phyloP scores from a whole-genome alignment of 225 moss, liverwort and hornwort genomes.

The Pleurozium schreberi region DNA sequence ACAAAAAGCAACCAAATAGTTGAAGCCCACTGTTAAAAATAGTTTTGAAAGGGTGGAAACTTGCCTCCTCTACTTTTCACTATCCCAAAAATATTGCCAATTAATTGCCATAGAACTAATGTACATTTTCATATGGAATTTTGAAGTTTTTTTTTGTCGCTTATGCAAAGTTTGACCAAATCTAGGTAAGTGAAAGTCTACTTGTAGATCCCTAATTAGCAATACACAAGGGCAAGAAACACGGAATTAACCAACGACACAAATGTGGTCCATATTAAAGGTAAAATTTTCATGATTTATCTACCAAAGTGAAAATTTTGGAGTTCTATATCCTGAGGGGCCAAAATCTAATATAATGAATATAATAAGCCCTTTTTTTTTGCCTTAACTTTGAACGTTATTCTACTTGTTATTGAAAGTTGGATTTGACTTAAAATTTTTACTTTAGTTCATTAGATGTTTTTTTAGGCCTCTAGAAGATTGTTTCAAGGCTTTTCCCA shows the following conservation, averaged over 20 bases:
- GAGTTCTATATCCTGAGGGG: no score
- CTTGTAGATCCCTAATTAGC: rapidly evolving
- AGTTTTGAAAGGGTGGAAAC: rapidly evolving
- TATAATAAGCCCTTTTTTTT: no score
- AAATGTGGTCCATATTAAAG: neutral
- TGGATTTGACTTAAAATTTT: no score
- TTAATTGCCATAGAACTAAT: rapidly evolving
- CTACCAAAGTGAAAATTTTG: no score
- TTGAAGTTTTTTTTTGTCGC: rapidly evolving
- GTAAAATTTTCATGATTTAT: neutral
- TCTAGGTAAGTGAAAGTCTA: rapidly evolving
- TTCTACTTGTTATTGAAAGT: no score
- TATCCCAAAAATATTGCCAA: neutral
- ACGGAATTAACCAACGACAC: rapidly evolving
- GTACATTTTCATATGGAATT: neutral
- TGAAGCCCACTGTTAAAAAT: neutral
- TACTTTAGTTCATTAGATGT: no score
- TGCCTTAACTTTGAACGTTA: no score
- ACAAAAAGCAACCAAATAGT: neutral
- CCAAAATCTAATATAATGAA: no score
- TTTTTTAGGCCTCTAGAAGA: no score
- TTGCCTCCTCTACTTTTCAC: neutral
- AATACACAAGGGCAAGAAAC: neutral
- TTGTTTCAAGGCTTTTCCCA: no score
- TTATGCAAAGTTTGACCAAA: neutral